These are phyloP conservation scores for Alternaria infectoria DNA, from an alignment of 2,329 filamentous ascomycete species.

Conservation along the genomic window DNA sequence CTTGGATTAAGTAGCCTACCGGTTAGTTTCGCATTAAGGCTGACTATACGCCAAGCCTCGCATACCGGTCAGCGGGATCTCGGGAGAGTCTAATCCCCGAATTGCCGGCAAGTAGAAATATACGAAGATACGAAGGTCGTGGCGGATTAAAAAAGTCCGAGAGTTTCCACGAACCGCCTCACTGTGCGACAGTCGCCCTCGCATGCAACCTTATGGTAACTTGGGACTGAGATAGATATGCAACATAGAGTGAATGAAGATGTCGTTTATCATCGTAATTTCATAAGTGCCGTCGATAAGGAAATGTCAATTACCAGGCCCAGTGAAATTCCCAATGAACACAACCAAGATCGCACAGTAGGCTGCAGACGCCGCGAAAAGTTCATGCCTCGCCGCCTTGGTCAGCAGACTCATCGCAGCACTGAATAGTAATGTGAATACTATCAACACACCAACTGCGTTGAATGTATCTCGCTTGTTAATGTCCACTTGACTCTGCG, in stretches of 20 bases:
- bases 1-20: background rate
- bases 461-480: slow-evolving; percentile 44
- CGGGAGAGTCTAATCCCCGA: background rate
- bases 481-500: background rate
- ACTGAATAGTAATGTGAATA: slow-evolving; percentile 50
- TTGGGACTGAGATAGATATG: background rate
- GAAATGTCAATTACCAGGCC: slow-evolving; percentile 33
- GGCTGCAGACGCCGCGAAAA: slow-evolving; percentile 49
- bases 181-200: background rate
- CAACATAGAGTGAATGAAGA: background rate
- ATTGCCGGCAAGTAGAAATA: background rate
- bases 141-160: background rate
- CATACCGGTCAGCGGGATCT: background rate
- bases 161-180: background rate
- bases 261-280: background rate
- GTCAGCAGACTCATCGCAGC: slow-evolving; percentile 48
- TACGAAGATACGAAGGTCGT: background rate
- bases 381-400: slow-evolving; percentile 44
- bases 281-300: background rate
- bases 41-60: background rate
- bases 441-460: slow-evolving; percentile 51
- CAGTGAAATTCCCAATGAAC: slow-evolving; percentile 50
- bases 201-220: background rate
- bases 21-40: background rate
- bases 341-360: slow-evolving; percentile 51